Evolutionary conservation across 1,139 yeast species (phyloP).

Genomic region (Hansenula lynferdii): DNA sequence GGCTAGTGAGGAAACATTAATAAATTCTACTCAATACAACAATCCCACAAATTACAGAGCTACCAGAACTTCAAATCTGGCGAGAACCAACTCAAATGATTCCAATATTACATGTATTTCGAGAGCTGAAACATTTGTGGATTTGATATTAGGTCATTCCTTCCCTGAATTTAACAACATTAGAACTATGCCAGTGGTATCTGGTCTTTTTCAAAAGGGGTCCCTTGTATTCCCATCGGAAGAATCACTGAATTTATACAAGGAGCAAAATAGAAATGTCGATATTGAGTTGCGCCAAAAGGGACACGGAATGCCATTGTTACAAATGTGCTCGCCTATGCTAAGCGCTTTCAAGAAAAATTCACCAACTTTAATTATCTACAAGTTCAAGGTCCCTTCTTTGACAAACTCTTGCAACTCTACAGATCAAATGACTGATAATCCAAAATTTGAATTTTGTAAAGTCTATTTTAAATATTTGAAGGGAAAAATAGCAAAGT

Average conservation of each 20-base stretch:
- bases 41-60: too few relatives aligned
- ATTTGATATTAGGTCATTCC: constrained; percentile 18
- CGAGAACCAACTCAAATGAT: constrained; percentile 2
- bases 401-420: too few relatives aligned
- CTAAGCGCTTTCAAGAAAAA: constrained; percentile 24
- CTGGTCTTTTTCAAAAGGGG: constrained; percentile 26
- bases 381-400: constrained; percentile 20
- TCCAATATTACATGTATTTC: constrained; percentile 6
- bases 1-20: constrained; percentile 8
- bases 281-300: constrained; percentile 13
- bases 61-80: background rate
- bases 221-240: constrained; percentile 27
- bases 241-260: constrained; percentile 22
- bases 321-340: constrained; percentile 26
- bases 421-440: constrained; percentile 3
- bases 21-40: background rate
- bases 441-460: constrained; percentile 15
- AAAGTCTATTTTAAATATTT: constrained; percentile 16
- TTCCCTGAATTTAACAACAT: constrained; percentile 18
- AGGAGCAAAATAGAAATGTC: constrained; percentile 24
- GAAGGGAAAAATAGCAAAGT: constrained; percentile 13
- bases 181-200: constrained; percentile 27
- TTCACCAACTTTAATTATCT: constrained; percentile 25
- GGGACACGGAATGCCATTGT: constrained; percentile 27
- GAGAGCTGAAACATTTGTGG: constrained; percentile 16